Conservation (phyloP, 2,329 filamentous ascomycete genomes). For the Sporothrix luriei region DNA sequence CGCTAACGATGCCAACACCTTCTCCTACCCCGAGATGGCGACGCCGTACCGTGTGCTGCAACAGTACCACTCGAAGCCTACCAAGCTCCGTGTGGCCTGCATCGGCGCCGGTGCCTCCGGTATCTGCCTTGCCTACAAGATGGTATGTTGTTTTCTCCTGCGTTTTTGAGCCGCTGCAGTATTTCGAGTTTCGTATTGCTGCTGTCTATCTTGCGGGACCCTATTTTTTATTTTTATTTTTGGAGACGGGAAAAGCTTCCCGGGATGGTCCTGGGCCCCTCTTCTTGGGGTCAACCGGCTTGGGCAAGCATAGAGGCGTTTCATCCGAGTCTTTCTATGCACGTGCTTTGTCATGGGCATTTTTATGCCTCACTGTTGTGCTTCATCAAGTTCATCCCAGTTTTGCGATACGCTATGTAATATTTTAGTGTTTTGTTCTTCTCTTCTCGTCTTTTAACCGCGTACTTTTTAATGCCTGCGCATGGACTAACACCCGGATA, state of each 20-base stretch:
- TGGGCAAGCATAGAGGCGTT: not conserved
- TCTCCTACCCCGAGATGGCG: conserved; percentile 39
- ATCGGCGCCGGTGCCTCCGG: conserved; percentile 54
- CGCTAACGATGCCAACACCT: conserved; percentile 34
- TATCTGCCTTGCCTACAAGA: conserved; percentile 52
- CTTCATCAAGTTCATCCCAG: too few relatives aligned
- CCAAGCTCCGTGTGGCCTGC: conserved; percentile 42
- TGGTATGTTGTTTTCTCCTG: conserved; percentile 34
- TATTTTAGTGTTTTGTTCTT: not conserved
- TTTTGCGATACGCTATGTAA: too few relatives aligned
- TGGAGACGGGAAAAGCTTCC: conserved; percentile 26
- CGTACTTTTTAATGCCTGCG: not conserved
- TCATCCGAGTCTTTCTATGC: not conserved
- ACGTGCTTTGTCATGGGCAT: conserved; percentile 1
- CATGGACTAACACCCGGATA: conserved; percentile 18
- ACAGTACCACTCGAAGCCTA: conserved; percentile 45
- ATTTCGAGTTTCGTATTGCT: not conserved
- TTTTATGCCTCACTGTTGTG: too few relatives aligned
- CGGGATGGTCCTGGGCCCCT: not conserved
- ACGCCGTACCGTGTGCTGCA: conserved; percentile 40
- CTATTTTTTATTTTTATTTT: not conserved
- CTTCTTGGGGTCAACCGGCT: conserved; percentile 9
- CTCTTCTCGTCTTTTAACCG: not conserved
- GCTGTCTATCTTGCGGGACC: not conserved
- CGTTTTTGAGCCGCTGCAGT: too few relatives aligned